Evolutionary conservation across 257 asterid genomes (phyloP).

Genomic region (Dorcoceras hygrometricum): DNA sequence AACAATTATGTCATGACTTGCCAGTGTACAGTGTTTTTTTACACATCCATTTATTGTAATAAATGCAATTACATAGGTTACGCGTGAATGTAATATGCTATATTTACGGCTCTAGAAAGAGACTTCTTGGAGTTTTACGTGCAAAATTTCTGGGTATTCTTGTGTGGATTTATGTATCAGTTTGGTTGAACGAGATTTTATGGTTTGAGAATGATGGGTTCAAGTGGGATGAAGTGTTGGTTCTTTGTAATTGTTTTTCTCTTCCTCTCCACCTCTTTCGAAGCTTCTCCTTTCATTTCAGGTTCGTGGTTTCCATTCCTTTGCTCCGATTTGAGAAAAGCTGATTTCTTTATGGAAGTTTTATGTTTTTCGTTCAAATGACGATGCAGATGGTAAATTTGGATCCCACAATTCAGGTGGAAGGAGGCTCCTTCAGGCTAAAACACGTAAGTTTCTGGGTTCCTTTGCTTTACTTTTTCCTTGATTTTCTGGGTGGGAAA

Average conservation of each 20-base stretch:
- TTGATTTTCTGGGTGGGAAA: background rate
- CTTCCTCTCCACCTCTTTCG: constrained; percentile 13
- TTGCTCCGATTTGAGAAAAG: background rate
- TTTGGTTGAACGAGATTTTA: background rate
- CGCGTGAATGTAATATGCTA: background rate
- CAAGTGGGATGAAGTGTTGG: constrained; percentile 3
- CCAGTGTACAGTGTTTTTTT: background rate
- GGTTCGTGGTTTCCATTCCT: constrained; percentile 18
- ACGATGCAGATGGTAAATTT: constrained; percentile 31
- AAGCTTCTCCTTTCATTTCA: constrained; percentile 29
- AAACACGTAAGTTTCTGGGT: constrained; percentile 26
- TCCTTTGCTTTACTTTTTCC: background rate
- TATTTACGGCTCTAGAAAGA: background rate
- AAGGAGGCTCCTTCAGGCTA: constrained; percentile 41
- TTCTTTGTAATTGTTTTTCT: constrained; percentile 17
- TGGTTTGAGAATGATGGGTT: constrained; percentile 12
- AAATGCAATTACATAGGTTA: background rate
- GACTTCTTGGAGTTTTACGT: background rate
- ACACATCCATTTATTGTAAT: too few relatives aligned
- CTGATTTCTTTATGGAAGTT: background rate
- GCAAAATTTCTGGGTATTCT: background rate
- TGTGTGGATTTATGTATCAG: background rate
- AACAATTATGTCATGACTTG: background rate
- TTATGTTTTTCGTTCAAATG: background rate
- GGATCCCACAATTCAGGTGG: constrained; percentile 19